phyloP scores from a whole-genome alignment of 768 basidiomycete genomes.

The Psilocybe cyanescens region DNA sequence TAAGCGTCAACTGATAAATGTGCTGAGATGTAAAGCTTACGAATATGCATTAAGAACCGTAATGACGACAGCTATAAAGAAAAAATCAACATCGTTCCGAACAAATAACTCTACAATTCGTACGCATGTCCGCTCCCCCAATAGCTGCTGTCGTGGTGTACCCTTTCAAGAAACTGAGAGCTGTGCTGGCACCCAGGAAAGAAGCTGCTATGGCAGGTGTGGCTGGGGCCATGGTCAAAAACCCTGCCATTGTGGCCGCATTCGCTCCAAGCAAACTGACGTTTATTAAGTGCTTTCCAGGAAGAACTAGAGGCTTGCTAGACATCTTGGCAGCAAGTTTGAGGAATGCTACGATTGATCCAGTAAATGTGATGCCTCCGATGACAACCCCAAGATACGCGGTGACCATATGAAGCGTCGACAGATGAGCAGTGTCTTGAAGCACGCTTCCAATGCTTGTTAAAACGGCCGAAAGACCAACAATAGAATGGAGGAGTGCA shows the following conservation, averaged over 20 bases:
- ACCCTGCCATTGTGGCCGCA: conserved; percentile 73
- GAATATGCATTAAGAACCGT: conserved; percentile 92
- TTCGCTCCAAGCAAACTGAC: conserved; percentile 73
- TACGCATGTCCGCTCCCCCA: conserved; percentile 93
- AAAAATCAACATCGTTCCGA: background rate
- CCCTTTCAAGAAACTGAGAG: conserved; percentile 84
- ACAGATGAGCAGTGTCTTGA: conserved; percentile 67
- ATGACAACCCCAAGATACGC: conserved; percentile 88
- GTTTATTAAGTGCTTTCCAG: conserved; percentile 81
- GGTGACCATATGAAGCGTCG: conserved; percentile 77
- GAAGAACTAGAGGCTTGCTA: conserved; percentile 71
- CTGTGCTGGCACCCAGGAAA: conserved; percentile 73
- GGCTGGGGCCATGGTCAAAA: conserved; percentile 68
- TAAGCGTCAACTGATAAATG: background rate
- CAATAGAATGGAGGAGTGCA: conserved; percentile 83
- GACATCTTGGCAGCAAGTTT: conserved; percentile 86
- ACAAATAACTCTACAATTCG: conserved; percentile 30
- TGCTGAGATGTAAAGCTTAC: conserved; percentile 29
- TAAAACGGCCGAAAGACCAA: conserved; percentile 87
- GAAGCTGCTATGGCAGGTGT: conserved; percentile 76
- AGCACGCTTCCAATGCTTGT: conserved; percentile 86
- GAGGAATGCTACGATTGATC: conserved; percentile 87
- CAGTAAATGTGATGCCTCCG: conserved; percentile 89
- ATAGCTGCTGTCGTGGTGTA: conserved; percentile 91
- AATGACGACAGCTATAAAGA: conserved; percentile 80